These are phyloP conservation scores for Triticum monococcum DNA, from an alignment of 176 grass and related monocot species.

Conservation along the genomic window DNA sequence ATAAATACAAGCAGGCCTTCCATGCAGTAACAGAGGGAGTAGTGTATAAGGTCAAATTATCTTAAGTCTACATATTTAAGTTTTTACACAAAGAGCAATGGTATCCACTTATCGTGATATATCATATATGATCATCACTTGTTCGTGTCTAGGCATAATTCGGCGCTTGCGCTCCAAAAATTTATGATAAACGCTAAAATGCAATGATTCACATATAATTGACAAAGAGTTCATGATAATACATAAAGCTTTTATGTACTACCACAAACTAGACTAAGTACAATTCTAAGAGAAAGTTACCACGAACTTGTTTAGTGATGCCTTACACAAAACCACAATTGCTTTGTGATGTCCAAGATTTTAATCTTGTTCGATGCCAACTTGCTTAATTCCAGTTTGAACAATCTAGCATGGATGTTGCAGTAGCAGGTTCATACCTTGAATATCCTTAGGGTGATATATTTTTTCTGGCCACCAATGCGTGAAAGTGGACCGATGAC, in stretches of 20 bases:
- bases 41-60: neutral
- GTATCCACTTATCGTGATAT: too few relatives aligned
- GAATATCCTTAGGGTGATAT: slow-evolving; percentile 1
- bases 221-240: neutral
- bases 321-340: neutral
- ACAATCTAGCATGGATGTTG: neutral
- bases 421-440: neutral
- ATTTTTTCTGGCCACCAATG: neutral
- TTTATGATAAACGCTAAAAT: too few relatives aligned
- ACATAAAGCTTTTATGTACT: neutral
- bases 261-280: neutral
- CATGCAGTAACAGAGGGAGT: neutral
- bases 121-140: too few relatives aligned
- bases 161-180: too few relatives aligned
- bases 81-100: neutral
- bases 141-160: too few relatives aligned
- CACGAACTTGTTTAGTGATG: neutral
- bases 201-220: too few relatives aligned
- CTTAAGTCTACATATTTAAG: neutral
- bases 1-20: neutral
- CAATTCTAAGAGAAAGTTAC: neutral
- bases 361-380: neutral
- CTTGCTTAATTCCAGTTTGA: neutral
- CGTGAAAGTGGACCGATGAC: neutral
- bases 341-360: neutral